A percentile compares a stretch with the other conserved stretches of the same genome.
Evolutionary conservation across 2,329 filamentous ascomycete species (phyloP).

Genomic region (Hymenoscyphus fructigenus): DNA sequence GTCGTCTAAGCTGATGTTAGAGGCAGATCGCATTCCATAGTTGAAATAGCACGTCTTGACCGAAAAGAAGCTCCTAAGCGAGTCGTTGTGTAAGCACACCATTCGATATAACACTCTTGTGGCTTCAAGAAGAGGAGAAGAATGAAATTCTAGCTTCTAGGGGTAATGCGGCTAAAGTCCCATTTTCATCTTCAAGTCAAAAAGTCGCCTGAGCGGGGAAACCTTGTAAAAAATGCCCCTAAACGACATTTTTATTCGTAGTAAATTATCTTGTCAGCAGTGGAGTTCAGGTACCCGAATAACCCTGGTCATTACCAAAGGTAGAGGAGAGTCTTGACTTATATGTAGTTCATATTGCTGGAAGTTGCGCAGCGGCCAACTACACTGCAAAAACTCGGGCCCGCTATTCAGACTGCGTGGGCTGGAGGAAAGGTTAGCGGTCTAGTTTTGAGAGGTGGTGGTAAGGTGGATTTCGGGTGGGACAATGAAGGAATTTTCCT

Average conservation of each 20-base stretch:
- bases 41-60: too few species aligned
- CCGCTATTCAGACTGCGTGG: constrained; percentile 48
- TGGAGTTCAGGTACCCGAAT: background rate
- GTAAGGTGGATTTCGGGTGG: constrained; percentile 46
- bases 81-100: too few species aligned
- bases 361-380: too few species aligned
- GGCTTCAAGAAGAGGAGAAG: background rate
- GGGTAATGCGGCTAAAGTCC: background rate
- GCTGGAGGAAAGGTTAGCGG: constrained; percentile 45
- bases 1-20: too few species aligned
- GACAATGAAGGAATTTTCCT: constrained; percentile 32
- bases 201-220: background rate
- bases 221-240: background rate
- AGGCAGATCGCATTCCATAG: too few species aligned
- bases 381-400: constrained; percentile 37
- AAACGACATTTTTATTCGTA: background rate
- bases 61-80: too few species aligned
- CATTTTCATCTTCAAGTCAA: background rate
- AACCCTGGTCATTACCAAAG: background rate
- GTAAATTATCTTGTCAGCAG: background rate
- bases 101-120: too few species aligned
- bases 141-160: too few species aligned
- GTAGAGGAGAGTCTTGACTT: too few species aligned
- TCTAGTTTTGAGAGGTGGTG: constrained; percentile 45
- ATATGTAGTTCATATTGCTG: too few species aligned